Evolutionary conservation across 345 rosid species (phyloP).

Genomic region (Lagerstroemia speciosa): DNA sequence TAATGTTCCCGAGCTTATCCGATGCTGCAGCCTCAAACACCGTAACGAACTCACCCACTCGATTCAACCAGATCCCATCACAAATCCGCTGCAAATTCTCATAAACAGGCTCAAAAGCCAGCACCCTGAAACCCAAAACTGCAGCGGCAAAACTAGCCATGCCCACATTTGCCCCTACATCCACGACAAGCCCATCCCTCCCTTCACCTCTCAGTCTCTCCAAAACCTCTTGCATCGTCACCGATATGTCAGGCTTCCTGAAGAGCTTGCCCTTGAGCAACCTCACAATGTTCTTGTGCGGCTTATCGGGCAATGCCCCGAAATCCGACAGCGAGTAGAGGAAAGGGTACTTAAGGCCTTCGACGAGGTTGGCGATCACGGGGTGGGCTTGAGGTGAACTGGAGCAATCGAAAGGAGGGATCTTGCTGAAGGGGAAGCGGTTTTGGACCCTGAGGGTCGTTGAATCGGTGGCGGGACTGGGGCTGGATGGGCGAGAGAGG

Average conservation of each 20-base stretch:
- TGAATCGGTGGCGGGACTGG: conserved; percentile 14
- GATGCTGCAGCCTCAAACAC: conserved; percentile 86
- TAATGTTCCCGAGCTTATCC: conserved; percentile 67
- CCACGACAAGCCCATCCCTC: conserved; percentile 55
- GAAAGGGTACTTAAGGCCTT: conserved; percentile 71
- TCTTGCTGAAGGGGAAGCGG: conserved; percentile 22
- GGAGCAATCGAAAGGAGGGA: conserved; percentile 60
- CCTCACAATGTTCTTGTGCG: conserved; percentile 91
- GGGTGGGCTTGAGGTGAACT: conserved; percentile 76
- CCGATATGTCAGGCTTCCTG: conserved; percentile 82
- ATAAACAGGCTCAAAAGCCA: conserved; percentile 83
- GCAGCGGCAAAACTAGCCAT: conserved; percentile 97
- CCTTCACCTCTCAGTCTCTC: conserved; percentile 33
- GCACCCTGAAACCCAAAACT: conserved; percentile 80
- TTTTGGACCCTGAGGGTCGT: conserved; percentile 14
- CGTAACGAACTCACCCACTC: conserved; percentile 60
- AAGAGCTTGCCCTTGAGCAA: conserved; percentile 85
- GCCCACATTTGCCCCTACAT: conserved; percentile 97
- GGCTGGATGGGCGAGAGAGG: conserved; percentile 23
- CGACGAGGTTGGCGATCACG: conserved; percentile 73
- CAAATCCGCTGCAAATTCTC: conserved; percentile 95
- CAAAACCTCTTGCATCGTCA: conserved; percentile 62
- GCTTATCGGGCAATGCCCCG: conserved; percentile 81
- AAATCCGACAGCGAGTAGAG: conserved; percentile 78
- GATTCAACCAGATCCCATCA: conserved; percentile 92